These are phyloP conservation scores for Wallacemonas sp. DNA, from an alignment of 208 protist species.

Conservation along the genomic window DNA sequence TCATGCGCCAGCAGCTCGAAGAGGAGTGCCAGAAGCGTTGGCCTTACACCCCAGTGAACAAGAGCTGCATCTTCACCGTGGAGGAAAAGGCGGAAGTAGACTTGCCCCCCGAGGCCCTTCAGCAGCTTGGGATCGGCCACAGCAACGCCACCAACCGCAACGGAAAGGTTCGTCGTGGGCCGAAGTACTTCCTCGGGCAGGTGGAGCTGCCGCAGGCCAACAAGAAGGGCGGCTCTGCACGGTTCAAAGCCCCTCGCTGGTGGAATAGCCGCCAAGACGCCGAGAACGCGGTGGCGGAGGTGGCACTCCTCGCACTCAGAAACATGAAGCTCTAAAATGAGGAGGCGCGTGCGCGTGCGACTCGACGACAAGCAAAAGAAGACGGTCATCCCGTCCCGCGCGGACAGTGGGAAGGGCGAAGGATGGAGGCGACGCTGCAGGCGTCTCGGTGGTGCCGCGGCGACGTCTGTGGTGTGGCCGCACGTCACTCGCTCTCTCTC, in stretches of 20 bases:
- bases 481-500: too few relatives aligned
- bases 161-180: slow-evolving; percentile 40
- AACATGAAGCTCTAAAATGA: slow-evolving; percentile 37
- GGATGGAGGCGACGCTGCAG: neutral
- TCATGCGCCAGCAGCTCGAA: slow-evolving; percentile 55
- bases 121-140: slow-evolving; percentile 30
- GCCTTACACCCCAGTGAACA: slow-evolving; percentile 67
- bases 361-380: too few relatives aligned
- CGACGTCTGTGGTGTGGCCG: too few relatives aligned
- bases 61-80: slow-evolving; percentile 56
- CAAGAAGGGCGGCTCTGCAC: slow-evolving; percentile 49
- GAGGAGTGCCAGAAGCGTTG: slow-evolving; percentile 56
- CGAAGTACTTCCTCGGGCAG: slow-evolving; percentile 42
- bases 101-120: slow-evolving; percentile 27
- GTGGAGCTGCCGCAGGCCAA: slow-evolving; percentile 70
- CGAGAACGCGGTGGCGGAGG: slow-evolving; percentile 54
- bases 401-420: neutral
- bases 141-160: slow-evolving; percentile 29
- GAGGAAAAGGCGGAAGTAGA: slow-evolving; percentile 49
- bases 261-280: slow-evolving; percentile 43
- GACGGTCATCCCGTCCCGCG: too few relatives aligned
- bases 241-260: slow-evolving; percentile 50
- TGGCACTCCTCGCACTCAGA: slow-evolving; percentile 39
- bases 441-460: neutral
- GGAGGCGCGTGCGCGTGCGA: too few relatives aligned